Evolutionary conservation across 2,329 filamentous ascomycete species (phyloP).

Genomic region (Aspergillus chevalieri): DNA sequence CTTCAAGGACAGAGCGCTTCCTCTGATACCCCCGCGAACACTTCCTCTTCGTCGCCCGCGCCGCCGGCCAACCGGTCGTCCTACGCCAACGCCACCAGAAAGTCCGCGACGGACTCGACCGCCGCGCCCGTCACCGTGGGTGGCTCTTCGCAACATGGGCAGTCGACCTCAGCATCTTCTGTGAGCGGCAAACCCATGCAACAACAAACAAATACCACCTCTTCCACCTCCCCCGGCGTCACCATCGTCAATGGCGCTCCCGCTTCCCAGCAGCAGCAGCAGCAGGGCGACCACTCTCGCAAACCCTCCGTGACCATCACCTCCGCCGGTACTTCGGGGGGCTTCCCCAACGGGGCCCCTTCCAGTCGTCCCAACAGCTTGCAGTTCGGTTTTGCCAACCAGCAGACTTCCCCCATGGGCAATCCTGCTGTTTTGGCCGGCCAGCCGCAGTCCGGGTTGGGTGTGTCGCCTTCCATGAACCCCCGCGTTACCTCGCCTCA

Average conservation of each 20-base stretch:
- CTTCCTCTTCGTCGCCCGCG: constrained; percentile 46
- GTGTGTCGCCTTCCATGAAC: constrained; percentile 53
- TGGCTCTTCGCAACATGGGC: constrained; percentile 49
- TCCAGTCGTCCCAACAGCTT: constrained; percentile 55
- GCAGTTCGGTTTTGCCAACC: constrained; percentile 72
- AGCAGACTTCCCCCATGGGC: constrained; percentile 58
- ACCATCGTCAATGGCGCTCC: constrained; percentile 62
- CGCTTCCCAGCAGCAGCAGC: constrained; percentile 36
- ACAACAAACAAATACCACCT: constrained; percentile 15
- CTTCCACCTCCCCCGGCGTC: constrained; percentile 36
- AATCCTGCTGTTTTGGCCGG: constrained; percentile 49
- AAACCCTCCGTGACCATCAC: constrained; percentile 91
- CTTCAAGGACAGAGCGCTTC: constrained; percentile 46
- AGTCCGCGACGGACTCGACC: constrained; percentile 48
- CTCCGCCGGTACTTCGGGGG: constrained; percentile 69
- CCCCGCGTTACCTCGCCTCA: constrained; percentile 76
- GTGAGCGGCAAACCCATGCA: constrained; percentile 76
- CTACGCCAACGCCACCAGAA: constrained; percentile 59
- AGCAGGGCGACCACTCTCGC: constrained; percentile 66
- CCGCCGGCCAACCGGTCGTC: constrained; percentile 44
- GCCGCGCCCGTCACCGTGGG: constrained; percentile 50
- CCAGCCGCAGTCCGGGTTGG: constrained; percentile 36
- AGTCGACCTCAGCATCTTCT: constrained; percentile 63
- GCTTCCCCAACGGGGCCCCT: constrained; percentile 70
- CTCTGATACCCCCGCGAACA: constrained; percentile 40